A percentile compares a stretch with the other conserved stretches of the same genome.
phyloP scores from a whole-genome alignment of 1,139 yeast genomes.

The Nakaseomyces kungkrabaensis region DNA sequence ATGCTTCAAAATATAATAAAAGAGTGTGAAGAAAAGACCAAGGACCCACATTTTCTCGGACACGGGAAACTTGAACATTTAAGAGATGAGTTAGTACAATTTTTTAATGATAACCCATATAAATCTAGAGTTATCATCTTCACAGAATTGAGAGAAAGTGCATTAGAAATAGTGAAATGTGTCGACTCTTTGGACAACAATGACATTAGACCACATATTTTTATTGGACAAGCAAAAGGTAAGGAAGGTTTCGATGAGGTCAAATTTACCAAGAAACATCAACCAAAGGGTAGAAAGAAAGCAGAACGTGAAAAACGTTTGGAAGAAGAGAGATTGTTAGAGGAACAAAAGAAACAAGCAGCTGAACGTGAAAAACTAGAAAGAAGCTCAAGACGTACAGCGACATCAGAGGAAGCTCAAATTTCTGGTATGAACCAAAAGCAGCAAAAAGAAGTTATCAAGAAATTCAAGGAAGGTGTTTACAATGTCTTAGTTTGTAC shows the following conservation, averaged over 20 bases:
- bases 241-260: slow-evolving; percentile 56
- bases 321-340: slow-evolving; percentile 24
- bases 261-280: slow-evolving; percentile 34
- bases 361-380: slow-evolving; percentile 27
- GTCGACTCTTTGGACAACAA: slow-evolving; percentile 39
- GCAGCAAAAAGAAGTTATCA: slow-evolving; percentile 61
- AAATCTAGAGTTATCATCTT: slow-evolving; percentile 75
- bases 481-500: slow-evolving; percentile 86
- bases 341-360: slow-evolving; percentile 21
- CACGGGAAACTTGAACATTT: slow-evolving; percentile 70
- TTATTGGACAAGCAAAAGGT: slow-evolving; percentile 72
- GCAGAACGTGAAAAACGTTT: slow-evolving; percentile 29
- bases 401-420: slow-evolving; percentile 37
- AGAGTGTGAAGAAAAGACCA: slow-evolving; percentile 37
- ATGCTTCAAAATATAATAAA: slow-evolving; percentile 38
- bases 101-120: slow-evolving; percentile 35
- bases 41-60: slow-evolving; percentile 40
- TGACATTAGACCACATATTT: slow-evolving; percentile 64
- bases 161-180: slow-evolving; percentile 69
- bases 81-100: slow-evolving; percentile 46
- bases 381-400: slow-evolving; percentile 32
- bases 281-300: slow-evolving; percentile 35
- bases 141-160: slow-evolving; percentile 82
- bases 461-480: slow-evolving; percentile 58
- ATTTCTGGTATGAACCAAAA: slow-evolving; percentile 55